These are phyloP conservation scores for Colletotrichum lentis DNA, from an alignment of 2,329 filamentous ascomycete genomes.

Conservation along the genomic window DNA sequence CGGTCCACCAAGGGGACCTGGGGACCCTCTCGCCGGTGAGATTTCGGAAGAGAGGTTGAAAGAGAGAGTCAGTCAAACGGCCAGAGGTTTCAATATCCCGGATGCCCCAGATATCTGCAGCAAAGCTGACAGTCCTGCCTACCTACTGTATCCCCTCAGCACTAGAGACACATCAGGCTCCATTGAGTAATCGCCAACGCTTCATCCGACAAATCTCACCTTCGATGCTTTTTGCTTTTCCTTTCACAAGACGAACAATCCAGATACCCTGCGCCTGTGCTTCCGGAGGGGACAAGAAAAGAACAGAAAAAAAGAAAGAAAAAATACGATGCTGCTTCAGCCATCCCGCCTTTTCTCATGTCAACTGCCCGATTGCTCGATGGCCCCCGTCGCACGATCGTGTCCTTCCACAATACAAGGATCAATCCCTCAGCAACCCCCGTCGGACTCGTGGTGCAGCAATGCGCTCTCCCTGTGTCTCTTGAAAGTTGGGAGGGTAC, in stretches of 20 bases:
- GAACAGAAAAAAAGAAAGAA: not conserved
- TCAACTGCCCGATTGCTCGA: not conserved
- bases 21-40: not conserved
- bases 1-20: not conserved
- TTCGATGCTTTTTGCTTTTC: not conserved
- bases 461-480: conserved; percentile 13
- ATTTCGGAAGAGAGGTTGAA: not conserved
- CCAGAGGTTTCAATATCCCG: not conserved
- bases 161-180: conserved; percentile 24
- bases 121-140: not conserved
- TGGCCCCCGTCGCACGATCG: conserved; percentile 19
- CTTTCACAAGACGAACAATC: not conserved
- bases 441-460: not conserved
- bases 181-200: conserved; percentile 3
- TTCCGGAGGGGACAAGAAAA: not conserved
- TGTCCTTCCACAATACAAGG: conserved; percentile 26
- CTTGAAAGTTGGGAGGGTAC: not conserved
- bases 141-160: conserved; percentile 1
- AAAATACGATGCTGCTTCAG: conserved; percentile 2
- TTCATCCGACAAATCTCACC: conserved; percentile 9
- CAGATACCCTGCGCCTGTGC: too few species aligned
- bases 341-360: conserved; percentile 24
- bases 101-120: conserved; percentile 11
- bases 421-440: conserved; percentile 5
- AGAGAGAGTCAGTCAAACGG: conserved; percentile 2